Conservation (phyloP, 352 stramenopile species). For the Globisporangium lucens region DNA sequence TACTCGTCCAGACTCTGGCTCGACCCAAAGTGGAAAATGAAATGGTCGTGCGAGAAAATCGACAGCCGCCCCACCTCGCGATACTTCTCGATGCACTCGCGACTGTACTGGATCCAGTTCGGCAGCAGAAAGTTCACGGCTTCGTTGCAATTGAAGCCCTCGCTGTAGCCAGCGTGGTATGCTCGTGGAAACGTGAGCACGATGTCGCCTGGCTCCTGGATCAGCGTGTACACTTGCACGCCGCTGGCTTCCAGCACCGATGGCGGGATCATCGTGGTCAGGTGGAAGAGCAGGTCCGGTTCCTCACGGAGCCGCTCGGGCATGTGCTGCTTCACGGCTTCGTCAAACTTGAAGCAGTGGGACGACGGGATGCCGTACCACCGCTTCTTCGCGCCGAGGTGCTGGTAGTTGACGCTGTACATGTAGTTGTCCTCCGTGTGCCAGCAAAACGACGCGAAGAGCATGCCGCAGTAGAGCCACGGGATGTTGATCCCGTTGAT, state of each 20-base stretch:
- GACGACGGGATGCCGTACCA: conserved; percentile 90
- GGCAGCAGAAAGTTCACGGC: conserved; percentile 86
- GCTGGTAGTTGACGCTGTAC: conserved; percentile 99
- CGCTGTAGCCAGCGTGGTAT: conserved; percentile 96
- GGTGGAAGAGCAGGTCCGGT: conserved; percentile 65
- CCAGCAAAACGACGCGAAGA: conserved; percentile 98
- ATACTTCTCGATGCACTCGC: conserved; percentile 69
- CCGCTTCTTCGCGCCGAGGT: conserved; percentile 94
- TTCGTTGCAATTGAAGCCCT: conserved; percentile 94
- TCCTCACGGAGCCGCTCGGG: conserved; percentile 60
- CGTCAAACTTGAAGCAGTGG: conserved; percentile 55
- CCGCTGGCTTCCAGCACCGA: conserved; percentile 37
- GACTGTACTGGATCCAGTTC: conserved; percentile 83
- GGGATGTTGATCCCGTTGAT: conserved; percentile 98
- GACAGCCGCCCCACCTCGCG: conserved; percentile 53
- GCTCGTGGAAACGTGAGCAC: conserved; percentile 97
- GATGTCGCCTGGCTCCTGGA: conserved; percentile 92
- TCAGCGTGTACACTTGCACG: conserved; percentile 60
- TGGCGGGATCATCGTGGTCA: conserved; percentile 74
- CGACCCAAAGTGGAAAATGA: conserved; percentile 76
- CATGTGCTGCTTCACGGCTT: conserved; percentile 40
- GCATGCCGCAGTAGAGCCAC: conserved; percentile 98
- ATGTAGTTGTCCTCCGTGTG: conserved; percentile 99
- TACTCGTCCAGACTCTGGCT: conserved; percentile 67
- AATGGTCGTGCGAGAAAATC: conserved; percentile 81